Base-by-base conservation (phyloP, 345 rosid species). In the Turritis glabra region DNA sequence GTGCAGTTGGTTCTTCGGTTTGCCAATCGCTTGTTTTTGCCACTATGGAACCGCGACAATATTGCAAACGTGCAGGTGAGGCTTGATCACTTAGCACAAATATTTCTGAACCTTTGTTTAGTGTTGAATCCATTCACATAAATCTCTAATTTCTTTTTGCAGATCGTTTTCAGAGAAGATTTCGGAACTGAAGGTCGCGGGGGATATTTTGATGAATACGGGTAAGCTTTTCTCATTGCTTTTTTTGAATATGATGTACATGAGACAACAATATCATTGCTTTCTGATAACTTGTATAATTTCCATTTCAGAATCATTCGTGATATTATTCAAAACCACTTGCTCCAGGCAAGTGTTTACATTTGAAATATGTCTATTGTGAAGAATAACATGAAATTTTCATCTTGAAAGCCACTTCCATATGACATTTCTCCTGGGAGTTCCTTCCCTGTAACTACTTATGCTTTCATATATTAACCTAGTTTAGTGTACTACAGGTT, bases 171-270 rank as follows among this genome's bases (percentile, higher is more conserved):
- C 85, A 84, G 99, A 60, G 99, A 95, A 81, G 92, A 92, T 76
- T 95, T 95, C 76, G 99, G 99, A 82, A 92, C 90, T n/a, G 99
- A 95, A 58, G 99, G 99, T 51, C 99, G 99, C 5, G 98, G 99
- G 43, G 99, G 99, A 81, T 95, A 95, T 77, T 95, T 95, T 67
- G 94, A 95, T 81, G 91, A 95, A 88, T 95, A 95, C 18, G 99
- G 99, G 98, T 95, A 89, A 75, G 6, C 76, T 47, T 41, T 37
- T 57, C 27, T 73, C 37, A 11, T 53, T 41, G 3, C 52, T 48
- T 62, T 48, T 8, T 44, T 61, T 72, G 13, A 23, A 30, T 68
- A 26, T 57, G 67, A 73, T 59, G 58, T 60, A 23, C 57, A 50
- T 41, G 33, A 52, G 37, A 51, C 23, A 55, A n/a, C 15, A 9